Evolutionary conservation across 495 filamentous ascomycete genomes (phyloP).

Genomic region (Daldinia concentrica): DNA sequence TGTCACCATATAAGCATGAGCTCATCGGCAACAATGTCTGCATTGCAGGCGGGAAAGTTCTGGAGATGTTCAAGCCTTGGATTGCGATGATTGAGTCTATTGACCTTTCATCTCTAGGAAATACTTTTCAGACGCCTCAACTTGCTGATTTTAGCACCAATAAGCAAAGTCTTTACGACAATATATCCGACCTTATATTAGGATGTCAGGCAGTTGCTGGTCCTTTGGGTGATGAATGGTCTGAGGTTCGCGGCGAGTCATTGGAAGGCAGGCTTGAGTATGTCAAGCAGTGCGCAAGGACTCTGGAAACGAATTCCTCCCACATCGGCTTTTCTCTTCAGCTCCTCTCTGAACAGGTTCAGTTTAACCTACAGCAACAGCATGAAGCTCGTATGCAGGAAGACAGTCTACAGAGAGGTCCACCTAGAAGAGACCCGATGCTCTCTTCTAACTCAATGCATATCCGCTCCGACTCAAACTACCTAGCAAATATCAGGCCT

Average conservation of each 20-base stretch:
- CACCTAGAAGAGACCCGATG: constrained; percentile 56
- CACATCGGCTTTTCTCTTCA: constrained; percentile 89
- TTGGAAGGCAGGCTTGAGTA: constrained; percentile 87
- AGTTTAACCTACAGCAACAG: constrained; percentile 57
- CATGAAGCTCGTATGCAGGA: constrained; percentile 51
- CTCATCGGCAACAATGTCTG: constrained; percentile 79
- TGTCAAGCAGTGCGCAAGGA: constrained; percentile 75
- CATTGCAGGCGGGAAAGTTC: constrained; percentile 74
- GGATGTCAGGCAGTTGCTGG: constrained; percentile 88
- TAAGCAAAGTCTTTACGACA: constrained; percentile 93
- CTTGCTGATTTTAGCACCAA: constrained; percentile 86
- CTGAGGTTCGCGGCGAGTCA: constrained; percentile 86
- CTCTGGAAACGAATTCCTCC: constrained; percentile 85
- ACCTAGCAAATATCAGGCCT: constrained; percentile 46
- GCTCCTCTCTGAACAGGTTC: constrained; percentile 81
- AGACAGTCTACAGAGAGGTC: constrained; percentile 51
- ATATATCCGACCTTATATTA: constrained; percentile 86
- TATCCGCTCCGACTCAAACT: constrained; percentile 58
- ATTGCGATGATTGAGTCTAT: constrained; percentile 87
- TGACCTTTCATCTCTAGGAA: constrained; percentile 77
- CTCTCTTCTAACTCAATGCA: constrained; percentile 56
- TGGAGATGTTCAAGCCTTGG: constrained; percentile 89
- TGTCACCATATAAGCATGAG: constrained; percentile 74
- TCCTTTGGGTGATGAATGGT: constrained; percentile 94
- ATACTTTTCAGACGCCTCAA: constrained; percentile 82